Percentiles rank a stretch among this genome's conserved stretches.
Evolutionary conservation across 148 eudicot species (phyloP).

Genomic region (Camellia lanceoleosa): DNA sequence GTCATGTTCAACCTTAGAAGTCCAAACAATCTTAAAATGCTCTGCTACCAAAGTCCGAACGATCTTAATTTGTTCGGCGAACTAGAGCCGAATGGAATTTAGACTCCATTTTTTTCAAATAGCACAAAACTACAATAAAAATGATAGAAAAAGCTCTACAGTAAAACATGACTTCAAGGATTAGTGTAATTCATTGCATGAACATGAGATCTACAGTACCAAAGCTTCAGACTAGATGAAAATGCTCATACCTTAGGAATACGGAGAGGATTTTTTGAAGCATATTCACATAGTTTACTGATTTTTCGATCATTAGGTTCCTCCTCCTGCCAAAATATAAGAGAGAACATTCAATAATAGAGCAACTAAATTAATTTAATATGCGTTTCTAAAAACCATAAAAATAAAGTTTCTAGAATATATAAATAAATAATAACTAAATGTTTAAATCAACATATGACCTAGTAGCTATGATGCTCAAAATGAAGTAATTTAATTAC

Average conservation of each 20-base stretch:
- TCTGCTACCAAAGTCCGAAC: too few species aligned
- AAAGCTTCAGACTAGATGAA: background rate
- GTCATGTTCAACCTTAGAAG: too few species aligned
- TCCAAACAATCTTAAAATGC: too few species aligned
- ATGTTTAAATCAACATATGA: background rate
- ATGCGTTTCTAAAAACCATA: background rate
- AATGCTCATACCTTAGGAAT: constrained; percentile 61
- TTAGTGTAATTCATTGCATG: background rate
- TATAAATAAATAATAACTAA: background rate
- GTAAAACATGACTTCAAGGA: background rate
- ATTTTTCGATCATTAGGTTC: constrained; percentile 80
- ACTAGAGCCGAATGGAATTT: too few species aligned
- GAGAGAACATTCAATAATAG: background rate
- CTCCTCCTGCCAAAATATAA: constrained; percentile 48
- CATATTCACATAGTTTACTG: constrained; percentile 86
- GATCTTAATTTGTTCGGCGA: too few species aligned
- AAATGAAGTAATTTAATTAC: background rate
- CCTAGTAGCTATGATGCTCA: background rate
- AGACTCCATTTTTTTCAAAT: too few species aligned
- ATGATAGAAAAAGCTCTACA: background rate
- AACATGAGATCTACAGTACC: background rate
- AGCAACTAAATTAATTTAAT: background rate
- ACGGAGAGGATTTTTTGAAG: constrained; percentile 77
- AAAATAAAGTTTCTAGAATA: background rate
- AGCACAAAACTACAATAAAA: background rate